phyloP scores from a whole-genome alignment of 768 basidiomycete genomes.

The Phaeolepiota aurea region DNA sequence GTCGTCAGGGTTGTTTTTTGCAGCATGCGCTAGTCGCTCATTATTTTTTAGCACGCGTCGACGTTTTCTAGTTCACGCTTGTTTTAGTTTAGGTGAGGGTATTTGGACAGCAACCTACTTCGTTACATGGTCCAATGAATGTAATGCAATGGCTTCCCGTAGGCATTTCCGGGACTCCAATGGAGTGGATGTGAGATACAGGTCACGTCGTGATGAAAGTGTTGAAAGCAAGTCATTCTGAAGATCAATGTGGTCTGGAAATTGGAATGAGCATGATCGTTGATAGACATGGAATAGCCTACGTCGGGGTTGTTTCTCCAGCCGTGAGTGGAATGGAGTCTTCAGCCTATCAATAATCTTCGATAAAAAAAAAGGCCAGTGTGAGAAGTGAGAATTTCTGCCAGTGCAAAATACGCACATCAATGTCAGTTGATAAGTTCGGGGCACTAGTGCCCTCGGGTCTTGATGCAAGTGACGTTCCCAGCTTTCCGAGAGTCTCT shows the following conservation, averaged over 20 bases:
- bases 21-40: constrained; percentile 72
- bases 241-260: constrained; percentile 38
- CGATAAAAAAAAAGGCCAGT: too few relatives aligned
- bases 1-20: constrained; percentile 42
- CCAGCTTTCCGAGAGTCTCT: constrained; percentile 49
- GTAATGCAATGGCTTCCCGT: constrained; percentile 67
- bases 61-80: too few relatives aligned
- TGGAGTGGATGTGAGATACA: constrained; percentile 64
- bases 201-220: constrained; percentile 62
- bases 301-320: constrained; percentile 49
- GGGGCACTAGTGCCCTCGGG: constrained; percentile 32
- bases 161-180: constrained; percentile 54
- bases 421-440: constrained; percentile 17
- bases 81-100: background rate
- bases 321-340: constrained; percentile 44
- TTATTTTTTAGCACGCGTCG: constrained; percentile 89
- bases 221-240: constrained; percentile 64
- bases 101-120: constrained; percentile 44
- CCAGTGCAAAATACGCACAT: too few relatives aligned
- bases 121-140: constrained; percentile 82
- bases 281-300: constrained; percentile 5
- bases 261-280: background rate
- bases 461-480: constrained; percentile 39
- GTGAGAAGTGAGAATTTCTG: too few relatives aligned
- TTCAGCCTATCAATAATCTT: constrained; percentile 55